phyloP scores from a whole-genome alignment of 306 rosid genomes.

The Pachyrhizus erosus region DNA sequence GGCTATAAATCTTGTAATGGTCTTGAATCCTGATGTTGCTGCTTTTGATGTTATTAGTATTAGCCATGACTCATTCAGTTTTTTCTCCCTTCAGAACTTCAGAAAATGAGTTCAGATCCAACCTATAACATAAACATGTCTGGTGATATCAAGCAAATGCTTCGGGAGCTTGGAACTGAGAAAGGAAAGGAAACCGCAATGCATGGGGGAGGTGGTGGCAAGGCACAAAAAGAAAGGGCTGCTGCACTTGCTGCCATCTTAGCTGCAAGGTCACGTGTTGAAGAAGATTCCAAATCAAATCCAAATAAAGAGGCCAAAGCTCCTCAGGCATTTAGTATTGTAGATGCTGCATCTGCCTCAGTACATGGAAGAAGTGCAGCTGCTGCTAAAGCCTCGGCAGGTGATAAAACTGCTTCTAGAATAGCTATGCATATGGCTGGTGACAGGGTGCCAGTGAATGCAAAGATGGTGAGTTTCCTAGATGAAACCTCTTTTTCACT shows the following conservation, averaged over 20 bases:
- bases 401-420: slow-evolving; percentile 95
- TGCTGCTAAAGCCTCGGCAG: slow-evolving; percentile 88
- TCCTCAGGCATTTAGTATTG: slow-evolving; percentile 85
- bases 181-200: slow-evolving; percentile 87
- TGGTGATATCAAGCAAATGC: slow-evolving; percentile 96
- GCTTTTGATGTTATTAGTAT: slow-evolving; percentile 24
- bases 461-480: slow-evolving; percentile 76
- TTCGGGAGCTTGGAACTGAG: slow-evolving; percentile 93
- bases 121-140: slow-evolving; percentile 81
- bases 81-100: slow-evolving; percentile 63
- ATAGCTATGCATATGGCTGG: slow-evolving; percentile 97
- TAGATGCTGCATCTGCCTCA: slow-evolving; percentile 99
- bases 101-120: slow-evolving; percentile 75
- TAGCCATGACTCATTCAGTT: slow-evolving; percentile 31
- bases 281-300: slow-evolving; percentile 73
- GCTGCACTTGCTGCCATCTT: slow-evolving; percentile 91
- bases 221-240: slow-evolving; percentile 97
- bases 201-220: slow-evolving; percentile 99
- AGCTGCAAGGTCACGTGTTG: slow-evolving; percentile 80
- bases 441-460: slow-evolving; percentile 92
- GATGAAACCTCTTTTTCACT: slow-evolving; percentile 1
- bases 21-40: slow-evolving; percentile 35
- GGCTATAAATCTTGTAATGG: slow-evolving; percentile 15
- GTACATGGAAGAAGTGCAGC: slow-evolving; percentile 98
- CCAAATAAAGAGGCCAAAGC: slow-evolving; percentile 58